These are phyloP conservation scores for Mycena amicta DNA, from an alignment of 768 basidiomycete species.

Conservation along the genomic window DNA sequence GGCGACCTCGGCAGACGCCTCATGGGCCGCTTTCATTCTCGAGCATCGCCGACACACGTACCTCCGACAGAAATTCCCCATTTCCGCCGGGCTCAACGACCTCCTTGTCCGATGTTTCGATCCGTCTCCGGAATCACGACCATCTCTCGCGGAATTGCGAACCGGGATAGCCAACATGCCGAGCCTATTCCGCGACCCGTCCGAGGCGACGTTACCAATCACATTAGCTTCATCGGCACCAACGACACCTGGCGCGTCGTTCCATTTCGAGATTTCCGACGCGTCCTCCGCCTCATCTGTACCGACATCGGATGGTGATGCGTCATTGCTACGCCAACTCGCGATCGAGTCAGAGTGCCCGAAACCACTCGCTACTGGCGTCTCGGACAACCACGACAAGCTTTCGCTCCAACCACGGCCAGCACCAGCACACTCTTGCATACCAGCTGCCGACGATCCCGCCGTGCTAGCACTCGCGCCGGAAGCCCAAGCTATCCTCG, in stretches of 20 bases:
- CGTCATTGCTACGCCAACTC: too few species aligned
- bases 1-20: slow-evolving; percentile 49
- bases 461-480: background rate
- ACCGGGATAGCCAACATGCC: slow-evolving; percentile 40
- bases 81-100: slow-evolving; percentile 48
- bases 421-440: background rate
- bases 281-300: too few species aligned
- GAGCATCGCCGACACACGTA: slow-evolving; percentile 41
- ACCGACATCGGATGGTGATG: too few species aligned
- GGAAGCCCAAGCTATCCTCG: background rate
- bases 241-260: slow-evolving; percentile 2
- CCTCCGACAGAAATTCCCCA: slow-evolving; percentile 51
- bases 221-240: background rate
- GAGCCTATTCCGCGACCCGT: slow-evolving; percentile 35
- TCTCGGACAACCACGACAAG: background rate
- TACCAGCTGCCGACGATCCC: background rate
- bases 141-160: slow-evolving; percentile 46
- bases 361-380: background rate
- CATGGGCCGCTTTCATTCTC: slow-evolving; percentile 48
- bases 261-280: slow-evolving; percentile 10
- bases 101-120: slow-evolving; percentile 54
- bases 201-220: background rate
- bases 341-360: background rate
- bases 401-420: background rate
- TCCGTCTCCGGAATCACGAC: slow-evolving; percentile 43